phyloP scores from a whole-genome alignment of 495 filamentous ascomycete species.

The Podospora sp. region DNA sequence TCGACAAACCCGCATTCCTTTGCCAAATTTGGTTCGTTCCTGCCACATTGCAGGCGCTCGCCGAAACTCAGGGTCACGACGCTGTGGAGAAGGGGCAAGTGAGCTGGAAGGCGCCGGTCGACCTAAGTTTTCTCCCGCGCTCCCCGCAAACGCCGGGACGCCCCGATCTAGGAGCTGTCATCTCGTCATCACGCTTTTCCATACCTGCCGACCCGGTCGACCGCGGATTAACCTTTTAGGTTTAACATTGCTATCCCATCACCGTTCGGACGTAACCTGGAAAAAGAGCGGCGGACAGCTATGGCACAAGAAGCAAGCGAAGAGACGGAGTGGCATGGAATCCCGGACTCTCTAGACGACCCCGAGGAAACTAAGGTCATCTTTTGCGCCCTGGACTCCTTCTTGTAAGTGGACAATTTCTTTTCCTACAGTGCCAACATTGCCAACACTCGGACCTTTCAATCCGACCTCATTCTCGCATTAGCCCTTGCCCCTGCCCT shows the following conservation, averaged over 20 bases:
- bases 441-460: neutral
- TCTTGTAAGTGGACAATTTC: slow-evolving; percentile 62
- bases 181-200: neutral
- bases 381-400: slow-evolving; percentile 79
- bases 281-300: neutral
- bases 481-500: neutral
- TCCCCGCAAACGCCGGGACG: neutral
- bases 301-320: slow-evolving; percentile 23
- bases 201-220: neutral
- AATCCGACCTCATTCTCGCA: neutral
- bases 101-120: neutral
- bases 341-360: slow-evolving; percentile 66
- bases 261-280: neutral
- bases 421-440: neutral
- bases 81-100: neutral
- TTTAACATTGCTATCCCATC: neutral
- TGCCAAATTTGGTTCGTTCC: neutral
- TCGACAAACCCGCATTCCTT: neutral
- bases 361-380: slow-evolving; percentile 75
- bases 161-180: slow-evolving; percentile 1
- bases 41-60: neutral
- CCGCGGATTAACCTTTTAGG: neutral
- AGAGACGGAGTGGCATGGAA: slow-evolving; percentile 55
- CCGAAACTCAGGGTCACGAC: neutral
- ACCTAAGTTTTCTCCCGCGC: neutral